These are phyloP conservation scores for Leishmania braziliensis DNA, from an alignment of 208 protist species.

Conservation along the genomic window DNA sequence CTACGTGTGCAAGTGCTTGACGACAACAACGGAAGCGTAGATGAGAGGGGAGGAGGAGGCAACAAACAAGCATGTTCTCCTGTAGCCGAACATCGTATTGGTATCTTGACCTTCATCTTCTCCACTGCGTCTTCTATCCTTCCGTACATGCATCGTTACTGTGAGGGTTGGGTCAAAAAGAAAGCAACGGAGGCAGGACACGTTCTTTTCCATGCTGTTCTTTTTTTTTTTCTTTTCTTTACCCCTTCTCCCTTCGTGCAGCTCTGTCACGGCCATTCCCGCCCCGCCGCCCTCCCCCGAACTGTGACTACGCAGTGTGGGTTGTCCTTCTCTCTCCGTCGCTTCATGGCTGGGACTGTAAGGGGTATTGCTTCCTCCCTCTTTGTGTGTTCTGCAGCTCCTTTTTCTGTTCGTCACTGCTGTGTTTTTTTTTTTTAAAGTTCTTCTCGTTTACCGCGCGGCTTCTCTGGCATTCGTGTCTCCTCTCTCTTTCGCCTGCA, in stretches of 20 bases:
- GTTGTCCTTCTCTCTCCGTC: background rate
- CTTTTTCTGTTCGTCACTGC: background rate
- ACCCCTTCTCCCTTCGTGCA: too few species aligned
- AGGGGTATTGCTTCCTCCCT: background rate
- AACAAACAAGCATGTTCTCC: background rate
- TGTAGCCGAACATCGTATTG: background rate
- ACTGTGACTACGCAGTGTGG: background rate
- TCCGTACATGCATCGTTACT: background rate
- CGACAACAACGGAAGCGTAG: background rate
- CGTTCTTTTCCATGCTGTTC: background rate
- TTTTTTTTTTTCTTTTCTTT: background rate
- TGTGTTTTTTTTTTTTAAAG: background rate
- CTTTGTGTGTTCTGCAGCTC: background rate
- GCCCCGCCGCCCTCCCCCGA: background rate
- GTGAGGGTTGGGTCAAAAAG: background rate
- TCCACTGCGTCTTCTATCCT: background rate
- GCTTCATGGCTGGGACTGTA: background rate
- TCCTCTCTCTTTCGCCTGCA: background rate
- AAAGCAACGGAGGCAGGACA: background rate
- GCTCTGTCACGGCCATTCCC: background rate
- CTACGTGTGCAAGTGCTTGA: background rate
- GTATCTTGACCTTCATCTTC: background rate
- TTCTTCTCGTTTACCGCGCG: background rate
- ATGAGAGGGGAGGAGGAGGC: background rate
- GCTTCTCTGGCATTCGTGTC: background rate